Conservation (phyloP, 2,329 filamentous ascomycete genomes). For the Emergomyces africanus region DNA sequence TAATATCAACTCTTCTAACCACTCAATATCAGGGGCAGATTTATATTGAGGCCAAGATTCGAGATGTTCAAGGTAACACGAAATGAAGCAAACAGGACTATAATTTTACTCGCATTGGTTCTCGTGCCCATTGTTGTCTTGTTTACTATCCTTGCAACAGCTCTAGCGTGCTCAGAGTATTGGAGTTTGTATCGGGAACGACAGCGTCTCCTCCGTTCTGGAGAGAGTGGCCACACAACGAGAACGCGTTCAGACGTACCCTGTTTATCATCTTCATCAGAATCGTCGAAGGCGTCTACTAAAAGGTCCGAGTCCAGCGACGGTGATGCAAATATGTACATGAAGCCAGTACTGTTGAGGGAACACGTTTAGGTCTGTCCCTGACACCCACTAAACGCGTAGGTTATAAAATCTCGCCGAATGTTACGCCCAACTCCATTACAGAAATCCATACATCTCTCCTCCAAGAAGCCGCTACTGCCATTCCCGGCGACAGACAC, state of each 20-base stretch:
- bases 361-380: conserved; percentile 10
- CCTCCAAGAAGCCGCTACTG: background rate
- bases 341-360: conserved; percentile 11
- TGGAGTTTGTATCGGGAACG: conserved; percentile 16
- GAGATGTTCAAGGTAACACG: background rate
- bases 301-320: conserved; percentile 21
- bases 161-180: conserved; percentile 27
- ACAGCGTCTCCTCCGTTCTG: conserved; percentile 16
- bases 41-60: background rate
- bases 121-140: conserved; percentile 36
- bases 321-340: conserved; percentile 15
- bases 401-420: background rate
- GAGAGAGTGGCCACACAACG: conserved; percentile 13
- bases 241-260: conserved; percentile 18
- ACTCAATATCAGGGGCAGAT: background rate
- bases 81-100: conserved; percentile 9
- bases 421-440: background rate
- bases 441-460: background rate
- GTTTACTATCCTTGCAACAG: conserved; percentile 25
- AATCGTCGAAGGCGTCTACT: conserved; percentile 19
- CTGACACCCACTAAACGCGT: background rate
- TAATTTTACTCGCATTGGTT: conserved; percentile 32
- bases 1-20: background rate
- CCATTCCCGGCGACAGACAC: conserved; percentile 22
- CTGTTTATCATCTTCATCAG: conserved; percentile 12